Base-by-base conservation (phyloP, 1,284 basidiomycete genomes). In the Phenoliferia sp. region DNA sequence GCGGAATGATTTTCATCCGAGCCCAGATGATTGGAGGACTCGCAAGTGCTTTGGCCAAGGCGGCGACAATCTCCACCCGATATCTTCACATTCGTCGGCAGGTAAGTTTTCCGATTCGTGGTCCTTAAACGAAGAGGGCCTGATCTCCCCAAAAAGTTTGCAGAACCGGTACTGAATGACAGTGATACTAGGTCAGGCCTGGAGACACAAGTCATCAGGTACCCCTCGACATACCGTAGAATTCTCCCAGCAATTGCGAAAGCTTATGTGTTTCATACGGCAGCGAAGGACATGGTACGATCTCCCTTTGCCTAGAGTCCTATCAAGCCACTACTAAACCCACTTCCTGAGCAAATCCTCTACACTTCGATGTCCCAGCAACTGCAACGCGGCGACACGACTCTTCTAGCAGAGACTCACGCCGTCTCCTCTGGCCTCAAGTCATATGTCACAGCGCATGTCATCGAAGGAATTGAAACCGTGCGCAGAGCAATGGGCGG, bases 401-500 rank as follows among this genome's bases (percentile, higher is more conserved):
- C 65, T 19, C 64, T 85, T 16, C 82, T 90, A 19, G 83, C 86
- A 0, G 88, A 90, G 72, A 83, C 88, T 75, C 90, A 92, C 73
- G 86, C 87, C 0, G 85, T 84, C 12, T 86, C 87, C 6, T 86
- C 86, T 72, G 87, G 86, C 0, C 80, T 91, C 29, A 92, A 92
- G 76, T 82, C 85, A 0, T 81, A 89, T 31, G 84, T 84, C 3
- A 84, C 85, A 1, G 82, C 83, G 0, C 79, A 82, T 31, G 80
- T 82, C 3, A 82, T 86, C 9, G 83, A 84, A 35, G 87, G 87
- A 68, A 76, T 90, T 26, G 89, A 91, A 77, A 84, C 81, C 6
- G 85, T 87, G 9, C 83, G 90, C 16, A 83, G 88, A 15, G 84
- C 87, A 0, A 85, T 90, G 82, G 89, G 89, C 62, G 89, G 90